These are phyloP conservation scores for Candida broadrunensis DNA, from an alignment of 805 yeast species.

Conservation along the genomic window DNA sequence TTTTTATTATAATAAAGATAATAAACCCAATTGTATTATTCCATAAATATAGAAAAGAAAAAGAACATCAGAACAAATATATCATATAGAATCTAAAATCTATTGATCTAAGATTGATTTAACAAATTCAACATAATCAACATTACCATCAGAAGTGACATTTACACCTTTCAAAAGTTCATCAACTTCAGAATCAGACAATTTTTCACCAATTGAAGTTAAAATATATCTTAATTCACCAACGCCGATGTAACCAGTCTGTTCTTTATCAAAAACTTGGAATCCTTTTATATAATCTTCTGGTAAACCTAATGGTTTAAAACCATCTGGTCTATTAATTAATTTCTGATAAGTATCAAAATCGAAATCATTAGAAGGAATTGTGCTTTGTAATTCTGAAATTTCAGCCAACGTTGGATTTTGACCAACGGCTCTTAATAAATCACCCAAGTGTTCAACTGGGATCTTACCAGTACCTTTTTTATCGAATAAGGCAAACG, in stretches of 20 bases:
- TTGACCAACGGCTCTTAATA: constrained; percentile 95
- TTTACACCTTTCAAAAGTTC: constrained; percentile 94
- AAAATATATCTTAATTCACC: constrained; percentile 95
- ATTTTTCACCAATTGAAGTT: constrained; percentile 94
- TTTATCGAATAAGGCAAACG: constrained; percentile 94
- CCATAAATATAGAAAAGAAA: neutral
- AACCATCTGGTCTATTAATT: constrained; percentile 83
- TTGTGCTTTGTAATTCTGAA: constrained; percentile 39
- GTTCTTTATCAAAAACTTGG: constrained; percentile 96
- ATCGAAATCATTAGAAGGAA: constrained; percentile 56
- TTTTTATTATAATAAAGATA: no score
- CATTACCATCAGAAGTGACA: constrained; percentile 89
- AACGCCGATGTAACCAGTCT: constrained; percentile 93
- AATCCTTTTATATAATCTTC: constrained; percentile 87
- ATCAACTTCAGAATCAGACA: constrained; percentile 87
- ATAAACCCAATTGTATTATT: neutral
- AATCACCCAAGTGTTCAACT: constrained; percentile 80
- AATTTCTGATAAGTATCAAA: constrained; percentile 74
- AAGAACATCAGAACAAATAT: neutral
- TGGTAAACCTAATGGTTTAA: constrained; percentile 83
- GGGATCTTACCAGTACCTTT: constrained; percentile 93
- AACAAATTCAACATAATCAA: constrained; percentile 92
- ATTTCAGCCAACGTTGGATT: constrained; percentile 95
- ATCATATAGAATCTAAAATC: constrained; percentile 1
- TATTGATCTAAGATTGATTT: constrained; percentile 90